Evolutionary conservation across 2,329 filamentous ascomycete species (phyloP).

Genomic region (Alternaria solani): DNA sequence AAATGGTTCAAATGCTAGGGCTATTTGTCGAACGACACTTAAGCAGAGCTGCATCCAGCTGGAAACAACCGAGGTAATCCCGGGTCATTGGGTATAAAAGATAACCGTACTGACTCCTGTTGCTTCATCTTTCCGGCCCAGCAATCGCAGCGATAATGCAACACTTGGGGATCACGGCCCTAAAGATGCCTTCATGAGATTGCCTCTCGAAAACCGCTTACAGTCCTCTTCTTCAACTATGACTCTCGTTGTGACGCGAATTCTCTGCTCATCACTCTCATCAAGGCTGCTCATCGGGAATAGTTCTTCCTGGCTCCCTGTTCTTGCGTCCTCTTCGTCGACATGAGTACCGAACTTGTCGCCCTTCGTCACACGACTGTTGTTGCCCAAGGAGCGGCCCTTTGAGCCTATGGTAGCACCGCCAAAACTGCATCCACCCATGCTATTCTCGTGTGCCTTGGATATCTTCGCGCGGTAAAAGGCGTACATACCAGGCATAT

Average conservation of each 20-base stretch:
- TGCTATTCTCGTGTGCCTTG: background rate
- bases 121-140: background rate
- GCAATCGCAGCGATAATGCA: background rate
- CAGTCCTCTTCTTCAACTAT: background rate
- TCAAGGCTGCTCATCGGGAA: background rate
- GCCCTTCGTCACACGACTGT: background rate
- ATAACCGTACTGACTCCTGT: background rate
- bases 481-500: background rate
- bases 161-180: background rate
- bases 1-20: no score
- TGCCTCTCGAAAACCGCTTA: background rate
- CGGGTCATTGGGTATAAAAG: background rate
- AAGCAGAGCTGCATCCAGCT: no score
- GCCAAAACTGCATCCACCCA: background rate
- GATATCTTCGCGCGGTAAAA: background rate
- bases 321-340: background rate
- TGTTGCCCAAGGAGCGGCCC: conserved; percentile 1
- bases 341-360: background rate
- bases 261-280: background rate
- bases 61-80: no score
- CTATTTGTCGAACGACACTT: no score
- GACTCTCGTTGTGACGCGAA: background rate
- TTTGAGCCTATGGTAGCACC: background rate
- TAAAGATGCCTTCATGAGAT: background rate
- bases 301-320: conserved; percentile 2